Evolutionary conservation across 2,329 filamentous ascomycete species (phyloP), one percentile per base, ranked within the genome.

Genomic region (Epichloe typhina): DNA sequence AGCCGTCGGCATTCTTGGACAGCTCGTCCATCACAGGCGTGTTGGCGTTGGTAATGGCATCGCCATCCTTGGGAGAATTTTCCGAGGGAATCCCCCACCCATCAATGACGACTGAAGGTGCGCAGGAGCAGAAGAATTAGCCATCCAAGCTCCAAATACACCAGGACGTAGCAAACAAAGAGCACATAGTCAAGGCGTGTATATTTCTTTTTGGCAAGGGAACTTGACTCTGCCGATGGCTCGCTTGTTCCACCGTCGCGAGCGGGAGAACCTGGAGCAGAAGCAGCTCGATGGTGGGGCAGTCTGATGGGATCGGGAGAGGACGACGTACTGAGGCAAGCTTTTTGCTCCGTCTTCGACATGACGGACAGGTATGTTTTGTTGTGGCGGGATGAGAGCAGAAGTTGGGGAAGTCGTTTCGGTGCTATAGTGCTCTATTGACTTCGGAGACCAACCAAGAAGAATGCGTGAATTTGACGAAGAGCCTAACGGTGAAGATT

Each of bases 11-110:
- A 57, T 83, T 85, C 69, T 85, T 82, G 64, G 84, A 86, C 67
- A 98, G 90, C 54, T 80, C 82, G 69, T 96, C 91, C 93, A 98
- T 98, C 67, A 85, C 81, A 45, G 93, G 93, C 52, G 93, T 97
- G 58, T 95, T 78, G 60, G 91, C 93, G 56, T 87, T 87, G 61
- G 90, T 83, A 68, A 98, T 97, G 65, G 93, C 93, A 74, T 98
- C 91, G 69, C 93, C 91, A 70, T 95, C 70, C 63, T 87, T 86
- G 62, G 86, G 86, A 52, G 89, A 94, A 53, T 83, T 73, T 58
- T 84, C 83, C 56, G 82, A 82, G 62, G 90, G 80, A 62, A 97
- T 81, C 65, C 93, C 93, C 93, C 93, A 98, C 65, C 93, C 93
- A 74, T 98, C 93, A 76, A 98, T 98, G 72, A 97, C 93, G 79